These are phyloP conservation scores for Tympanopsis confertula DNA, from an alignment of 2,329 filamentous ascomycete species.

Conservation along the genomic window DNA sequence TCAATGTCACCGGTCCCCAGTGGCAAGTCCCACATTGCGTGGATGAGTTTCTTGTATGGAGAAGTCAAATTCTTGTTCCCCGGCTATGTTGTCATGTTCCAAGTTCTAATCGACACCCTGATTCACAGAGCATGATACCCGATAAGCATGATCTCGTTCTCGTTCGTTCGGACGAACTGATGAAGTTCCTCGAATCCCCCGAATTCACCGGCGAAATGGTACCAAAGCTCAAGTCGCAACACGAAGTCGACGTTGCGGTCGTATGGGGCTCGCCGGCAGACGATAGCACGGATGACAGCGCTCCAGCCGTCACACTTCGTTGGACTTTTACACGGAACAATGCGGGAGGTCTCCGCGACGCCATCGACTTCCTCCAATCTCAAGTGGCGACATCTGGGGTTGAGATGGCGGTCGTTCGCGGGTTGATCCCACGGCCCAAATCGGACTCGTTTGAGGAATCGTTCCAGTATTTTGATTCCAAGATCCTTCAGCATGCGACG, in stretches of 20 bases:
- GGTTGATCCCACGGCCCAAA: slow-evolving; percentile 89
- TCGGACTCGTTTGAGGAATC: slow-evolving; percentile 98
- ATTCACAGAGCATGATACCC: slow-evolving; percentile 75
- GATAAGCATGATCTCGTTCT: slow-evolving; percentile 88
- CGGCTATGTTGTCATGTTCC: slow-evolving; percentile 2
- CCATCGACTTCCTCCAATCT: slow-evolving; percentile 84
- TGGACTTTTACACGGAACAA: slow-evolving; percentile 80
- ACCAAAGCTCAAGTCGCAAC: slow-evolving; percentile 76
- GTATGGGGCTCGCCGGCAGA: slow-evolving; percentile 44
- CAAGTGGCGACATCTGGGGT: slow-evolving; percentile 79
- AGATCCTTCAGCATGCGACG: slow-evolving; percentile 85
- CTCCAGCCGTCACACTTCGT: slow-evolving; percentile 38
- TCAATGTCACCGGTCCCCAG: slow-evolving; percentile 89
- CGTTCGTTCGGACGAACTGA: slow-evolving; percentile 62
- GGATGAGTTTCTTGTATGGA: slow-evolving; percentile 78
- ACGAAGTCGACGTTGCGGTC: slow-evolving; percentile 71
- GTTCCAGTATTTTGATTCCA: slow-evolving; percentile 91
- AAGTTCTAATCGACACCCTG: slow-evolving; percentile 13
- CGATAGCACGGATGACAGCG: slow-evolving; percentile 35
- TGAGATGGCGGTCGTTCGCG: slow-evolving; percentile 78
- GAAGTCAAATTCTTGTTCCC: slow-evolving; percentile 10
- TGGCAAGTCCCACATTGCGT: slow-evolving; percentile 97
- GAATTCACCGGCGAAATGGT: slow-evolving; percentile 73
- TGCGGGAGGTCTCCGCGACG: slow-evolving; percentile 85
- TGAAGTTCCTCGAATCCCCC: slow-evolving; percentile 69